Percentiles rank a stretch among this genome's conserved stretches.
Conservation (phyloP, 2,329 filamentous ascomycete genomes). For the Calonectria leucothoes region DNA sequence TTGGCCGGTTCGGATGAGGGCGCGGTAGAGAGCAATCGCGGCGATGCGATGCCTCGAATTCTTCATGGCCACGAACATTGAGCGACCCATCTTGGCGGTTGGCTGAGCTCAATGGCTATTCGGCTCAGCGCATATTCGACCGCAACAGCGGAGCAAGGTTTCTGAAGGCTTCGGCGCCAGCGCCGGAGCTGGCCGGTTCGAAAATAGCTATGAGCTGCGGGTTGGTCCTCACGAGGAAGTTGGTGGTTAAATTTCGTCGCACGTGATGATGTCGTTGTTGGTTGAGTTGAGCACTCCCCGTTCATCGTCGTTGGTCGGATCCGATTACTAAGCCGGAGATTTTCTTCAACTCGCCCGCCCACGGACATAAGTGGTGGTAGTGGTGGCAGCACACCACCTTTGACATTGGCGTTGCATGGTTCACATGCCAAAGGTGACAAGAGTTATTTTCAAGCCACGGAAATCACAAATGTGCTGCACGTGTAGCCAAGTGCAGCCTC, state of each 20-base stretch:
- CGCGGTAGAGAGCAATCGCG: slow-evolving; percentile 77
- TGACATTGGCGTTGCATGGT: background rate
- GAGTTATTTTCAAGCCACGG: background rate
- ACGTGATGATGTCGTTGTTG: background rate
- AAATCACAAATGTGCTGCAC: background rate
- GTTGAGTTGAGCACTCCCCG: background rate
- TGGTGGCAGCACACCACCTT: background rate
- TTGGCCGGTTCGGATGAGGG: slow-evolving; percentile 70
- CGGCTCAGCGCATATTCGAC: slow-evolving; percentile 23
- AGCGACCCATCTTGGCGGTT: slow-evolving; percentile 41
- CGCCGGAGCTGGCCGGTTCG: background rate
- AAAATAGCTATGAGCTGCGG: no score
- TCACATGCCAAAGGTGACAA: background rate
- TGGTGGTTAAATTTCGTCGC: background rate
- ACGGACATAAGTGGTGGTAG: background rate
- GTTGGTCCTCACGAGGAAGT: background rate
- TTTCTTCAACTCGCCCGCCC: background rate
- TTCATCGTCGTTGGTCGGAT: background rate
- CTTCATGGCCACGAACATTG: slow-evolving; percentile 58
- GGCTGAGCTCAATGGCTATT: background rate
- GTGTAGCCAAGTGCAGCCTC: background rate
- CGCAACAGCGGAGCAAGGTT: background rate
- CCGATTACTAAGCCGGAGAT: slow-evolving; percentile 9
- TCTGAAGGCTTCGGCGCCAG: background rate
- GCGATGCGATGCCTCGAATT: slow-evolving; percentile 65